Evolutionary conservation across 805 yeast species (phyloP), one percentile per base, ranked within the genome.

Genomic region (Tetrapisispora nanseiensis): DNA sequence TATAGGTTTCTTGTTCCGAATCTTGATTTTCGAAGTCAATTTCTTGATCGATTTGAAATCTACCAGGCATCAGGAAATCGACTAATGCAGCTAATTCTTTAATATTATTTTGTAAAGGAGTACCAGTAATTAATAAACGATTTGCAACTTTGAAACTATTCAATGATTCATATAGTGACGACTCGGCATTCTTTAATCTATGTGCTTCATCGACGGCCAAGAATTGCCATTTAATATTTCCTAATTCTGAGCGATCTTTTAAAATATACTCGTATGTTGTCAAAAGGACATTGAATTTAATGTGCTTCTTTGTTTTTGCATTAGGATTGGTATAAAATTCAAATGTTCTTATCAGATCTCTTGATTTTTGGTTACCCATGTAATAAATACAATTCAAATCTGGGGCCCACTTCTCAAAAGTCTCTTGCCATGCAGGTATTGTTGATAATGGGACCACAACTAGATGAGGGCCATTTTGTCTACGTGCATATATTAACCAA

Each of bases 141-240:
- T 92, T 92, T 2, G 80, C 73, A 10, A 82, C 92, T 53, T 80
- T 83, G 68, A 92, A 86, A 49, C 81, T 83, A 53, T 71, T 75
- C 45, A 92, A 70, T 3, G 95, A 81, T 57, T 90, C 97, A 61
- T 92, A 92, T 32, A 92, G 67, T 0, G 97, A 89, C 23, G 92
- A 80, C 60, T 89, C 97, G 0, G 95, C 85, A 59, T 92, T 92
- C 54, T 92, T 92, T 58, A 92, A 71, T 57, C 98, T 75, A 66
- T 92, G 99, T 5, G 98, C 99, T 67, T 92, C 99, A 63, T 92
- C 99, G 21, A 92, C 97, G 2, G 98, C 98, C 51, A 94, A 66
- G 59, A 82, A 92, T 60, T 89, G 97, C 99, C 99, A 92, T 61
- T 75, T 82, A 45, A 92, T 75, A 23, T 76, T 59, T 4, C 96